Evolutionary conservation across 2,329 filamentous ascomycete genomes (phyloP).

Genomic region (Pseudocercospora vitis): DNA sequence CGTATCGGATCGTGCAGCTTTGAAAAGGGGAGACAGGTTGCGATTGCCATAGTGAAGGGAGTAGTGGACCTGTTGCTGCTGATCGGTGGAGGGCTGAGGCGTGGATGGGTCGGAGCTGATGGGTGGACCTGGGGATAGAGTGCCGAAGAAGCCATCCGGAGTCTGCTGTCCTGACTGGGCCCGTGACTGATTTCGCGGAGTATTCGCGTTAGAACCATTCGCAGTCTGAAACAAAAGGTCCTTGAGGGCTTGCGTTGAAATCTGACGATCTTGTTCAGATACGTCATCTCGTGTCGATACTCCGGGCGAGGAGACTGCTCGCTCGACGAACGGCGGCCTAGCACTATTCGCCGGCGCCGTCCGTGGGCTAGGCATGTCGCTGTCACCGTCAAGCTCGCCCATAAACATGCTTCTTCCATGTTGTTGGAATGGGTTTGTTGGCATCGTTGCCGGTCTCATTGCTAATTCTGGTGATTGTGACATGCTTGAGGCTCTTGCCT

Average conservation of each 20-base stretch:
- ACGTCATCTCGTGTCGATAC: constrained; percentile 11
- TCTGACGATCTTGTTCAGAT: constrained; percentile 52
- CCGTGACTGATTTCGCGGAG: constrained; percentile 25
- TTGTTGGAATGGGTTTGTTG: constrained; percentile 28
- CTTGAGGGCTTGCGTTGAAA: constrained; percentile 47
- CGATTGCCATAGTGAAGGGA: constrained; percentile 47
- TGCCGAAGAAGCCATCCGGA: constrained; percentile 21
- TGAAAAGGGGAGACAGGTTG: constrained; percentile 52
- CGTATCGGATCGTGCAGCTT: constrained; percentile 47
- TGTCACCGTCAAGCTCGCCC: constrained; percentile 65
- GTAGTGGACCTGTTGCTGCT: constrained; percentile 29
- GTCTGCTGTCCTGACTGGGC: constrained; percentile 23
- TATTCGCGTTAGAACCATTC: constrained; percentile 21
- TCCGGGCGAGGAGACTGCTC: constrained; percentile 33
- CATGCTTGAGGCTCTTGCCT: constrained; percentile 55
- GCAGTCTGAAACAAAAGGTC: constrained; percentile 43
- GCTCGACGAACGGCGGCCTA: constrained; percentile 34
- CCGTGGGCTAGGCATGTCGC: constrained; percentile 27
- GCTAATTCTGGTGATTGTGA: constrained; percentile 55
- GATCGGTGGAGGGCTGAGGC: constrained; percentile 26
- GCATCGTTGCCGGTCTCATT: constrained; percentile 32
- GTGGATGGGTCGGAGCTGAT: constrained; percentile 33
- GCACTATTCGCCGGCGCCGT: constrained; percentile 25
- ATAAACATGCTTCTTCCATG: constrained; percentile 60
- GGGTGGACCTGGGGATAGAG: constrained; percentile 45